These are phyloP conservation scores for Neotropicomus parvogracilis DNA, from an alignment of 1,284 basidiomycete species.

Conservation along the genomic window DNA sequence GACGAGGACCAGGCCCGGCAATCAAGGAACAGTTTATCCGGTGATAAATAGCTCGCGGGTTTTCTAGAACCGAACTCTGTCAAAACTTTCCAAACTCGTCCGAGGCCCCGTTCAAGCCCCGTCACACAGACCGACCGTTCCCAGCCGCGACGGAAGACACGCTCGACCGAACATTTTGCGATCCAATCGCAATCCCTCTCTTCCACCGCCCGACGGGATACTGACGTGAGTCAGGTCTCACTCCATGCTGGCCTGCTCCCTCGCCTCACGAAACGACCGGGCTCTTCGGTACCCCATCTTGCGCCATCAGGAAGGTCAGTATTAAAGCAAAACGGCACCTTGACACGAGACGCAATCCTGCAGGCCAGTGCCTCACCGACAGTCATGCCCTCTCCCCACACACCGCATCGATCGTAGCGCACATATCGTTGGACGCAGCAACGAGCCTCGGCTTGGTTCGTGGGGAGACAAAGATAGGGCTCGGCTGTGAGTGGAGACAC, in stretches of 20 bases:
- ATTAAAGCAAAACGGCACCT: constrained; percentile 16
- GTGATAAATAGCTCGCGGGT: no score
- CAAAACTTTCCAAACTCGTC: constrained; percentile 16
- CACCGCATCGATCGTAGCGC: not conserved
- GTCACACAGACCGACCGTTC: constrained; percentile 8
- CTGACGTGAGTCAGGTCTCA: no score
- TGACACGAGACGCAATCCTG: not conserved
- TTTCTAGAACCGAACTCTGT: not conserved
- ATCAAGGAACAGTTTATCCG: constrained; percentile 18
- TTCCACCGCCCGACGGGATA: not conserved
- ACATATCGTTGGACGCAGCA: constrained; percentile 5
- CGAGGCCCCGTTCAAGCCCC: constrained; percentile 18
- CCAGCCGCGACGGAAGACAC: constrained; percentile 18
- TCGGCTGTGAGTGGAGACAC: constrained; percentile 10
- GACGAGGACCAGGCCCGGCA: constrained; percentile 13
- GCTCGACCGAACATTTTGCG: constrained; percentile 26
- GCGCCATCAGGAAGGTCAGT: not conserved
- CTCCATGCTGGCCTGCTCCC: no score
- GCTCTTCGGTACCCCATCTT: not conserved
- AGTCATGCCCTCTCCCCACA: not conserved
- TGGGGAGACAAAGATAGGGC: constrained; percentile 8
- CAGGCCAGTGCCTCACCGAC: constrained; percentile 5
- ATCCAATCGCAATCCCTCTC: not conserved
- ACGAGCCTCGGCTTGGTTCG: not conserved
- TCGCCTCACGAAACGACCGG: constrained; percentile 15